phyloP scores from a whole-genome alignment of 306 rosid species.

The Cucurbita maxima region DNA sequence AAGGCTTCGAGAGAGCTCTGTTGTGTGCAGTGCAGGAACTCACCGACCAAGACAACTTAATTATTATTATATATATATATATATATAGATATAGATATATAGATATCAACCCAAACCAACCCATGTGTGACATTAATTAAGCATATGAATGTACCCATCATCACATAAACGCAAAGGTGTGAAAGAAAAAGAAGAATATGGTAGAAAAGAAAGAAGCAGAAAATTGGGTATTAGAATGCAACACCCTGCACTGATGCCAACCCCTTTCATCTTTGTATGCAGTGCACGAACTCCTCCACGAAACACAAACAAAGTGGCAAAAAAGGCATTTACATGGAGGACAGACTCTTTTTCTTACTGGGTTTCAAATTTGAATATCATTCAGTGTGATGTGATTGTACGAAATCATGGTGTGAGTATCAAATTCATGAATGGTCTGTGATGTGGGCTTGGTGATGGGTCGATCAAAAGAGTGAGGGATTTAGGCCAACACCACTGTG shows the following conservation, averaged over 20 bases:
- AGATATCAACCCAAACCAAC: too few species aligned
- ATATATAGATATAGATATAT: too few species aligned
- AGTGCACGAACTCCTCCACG: not conserved
- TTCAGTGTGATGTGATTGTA: constrained; percentile 7
- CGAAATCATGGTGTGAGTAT: not conserved
- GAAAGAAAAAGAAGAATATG: not conserved
- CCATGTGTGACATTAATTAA: too few species aligned
- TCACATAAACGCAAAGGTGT: not conserved
- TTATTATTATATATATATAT: too few species aligned
- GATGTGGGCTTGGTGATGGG: not conserved
- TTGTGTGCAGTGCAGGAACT: not conserved
- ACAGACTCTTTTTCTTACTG: not conserved
- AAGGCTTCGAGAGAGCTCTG: not conserved
- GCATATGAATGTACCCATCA: not conserved
- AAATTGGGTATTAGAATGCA: not conserved
- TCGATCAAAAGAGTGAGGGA: not conserved
- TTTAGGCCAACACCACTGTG: not conserved
- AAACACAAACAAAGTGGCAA: not conserved
- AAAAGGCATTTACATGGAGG: not conserved
- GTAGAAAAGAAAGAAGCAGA: not conserved
- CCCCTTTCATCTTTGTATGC: not conserved
- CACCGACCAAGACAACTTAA: not conserved
- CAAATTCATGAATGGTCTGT: not conserved
- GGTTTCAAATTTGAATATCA: not conserved
- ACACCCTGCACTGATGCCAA: not conserved